Percentiles rank a stretch among this genome's conserved stretches.
phyloP scores from a whole-genome alignment of 176 grass and related monocot species.

The Aegilops longissima region DNA sequence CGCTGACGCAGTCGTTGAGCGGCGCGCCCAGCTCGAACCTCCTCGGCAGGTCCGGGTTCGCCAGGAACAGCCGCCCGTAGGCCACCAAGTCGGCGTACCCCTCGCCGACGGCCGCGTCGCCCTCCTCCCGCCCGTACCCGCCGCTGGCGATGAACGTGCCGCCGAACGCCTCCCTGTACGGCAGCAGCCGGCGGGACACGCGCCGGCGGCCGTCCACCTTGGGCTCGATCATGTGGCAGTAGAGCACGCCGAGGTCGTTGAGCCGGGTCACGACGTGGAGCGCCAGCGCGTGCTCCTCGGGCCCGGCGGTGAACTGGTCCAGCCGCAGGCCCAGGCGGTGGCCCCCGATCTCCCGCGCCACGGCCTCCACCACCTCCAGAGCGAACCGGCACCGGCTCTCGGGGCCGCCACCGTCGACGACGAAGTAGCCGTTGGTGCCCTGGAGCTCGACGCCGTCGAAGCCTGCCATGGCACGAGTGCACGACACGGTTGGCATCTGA shows the following conservation, averaged over 20 bases:
- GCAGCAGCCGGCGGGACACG: constrained; percentile 17
- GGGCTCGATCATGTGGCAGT: constrained; percentile 49
- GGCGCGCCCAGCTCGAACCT: background rate
- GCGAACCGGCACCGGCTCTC: constrained; percentile 41
- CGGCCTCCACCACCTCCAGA: constrained; percentile 29
- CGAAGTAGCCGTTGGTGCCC: constrained; percentile 30
- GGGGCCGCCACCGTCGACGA: constrained; percentile 9
- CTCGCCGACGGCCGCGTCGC: constrained; percentile 31
- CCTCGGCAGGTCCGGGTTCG: constrained; percentile 8
- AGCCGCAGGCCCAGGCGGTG: constrained; percentile 31
- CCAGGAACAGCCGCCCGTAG: constrained; percentile 34
- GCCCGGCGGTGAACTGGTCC: constrained; percentile 16
- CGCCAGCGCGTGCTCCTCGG: constrained; percentile 36
- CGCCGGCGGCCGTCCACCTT: background rate
- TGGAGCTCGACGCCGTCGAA: constrained; percentile 55
- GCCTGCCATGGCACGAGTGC: background rate
- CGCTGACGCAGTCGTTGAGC: background rate
- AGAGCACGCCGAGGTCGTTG: constrained; percentile 18
- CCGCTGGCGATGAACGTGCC: constrained; percentile 42
- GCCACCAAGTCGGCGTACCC: constrained; percentile 57
- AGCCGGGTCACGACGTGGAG: constrained; percentile 31
- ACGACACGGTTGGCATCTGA: no score
- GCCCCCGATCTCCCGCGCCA: constrained; percentile 28
- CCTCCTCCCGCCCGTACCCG: constrained; percentile 44
- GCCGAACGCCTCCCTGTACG: constrained; percentile 42